These are phyloP conservation scores for Sugiyamaella japonica DNA, from an alignment of 1,139 yeast species.

Conservation along the genomic window DNA sequence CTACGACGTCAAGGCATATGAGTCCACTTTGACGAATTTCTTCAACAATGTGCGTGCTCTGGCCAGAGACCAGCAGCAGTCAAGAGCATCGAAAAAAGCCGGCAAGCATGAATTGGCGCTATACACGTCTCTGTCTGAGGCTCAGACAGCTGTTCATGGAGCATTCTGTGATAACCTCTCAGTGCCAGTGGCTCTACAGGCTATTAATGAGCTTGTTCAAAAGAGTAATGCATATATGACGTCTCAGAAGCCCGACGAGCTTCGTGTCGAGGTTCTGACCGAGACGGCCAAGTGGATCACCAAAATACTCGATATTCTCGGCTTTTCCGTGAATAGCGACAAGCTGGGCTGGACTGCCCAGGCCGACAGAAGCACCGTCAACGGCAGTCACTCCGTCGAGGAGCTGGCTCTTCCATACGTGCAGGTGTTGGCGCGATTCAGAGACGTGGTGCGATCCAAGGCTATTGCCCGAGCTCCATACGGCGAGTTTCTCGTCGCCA, in stretches of 20 bases:
- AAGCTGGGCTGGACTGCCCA: conserved; percentile 73
- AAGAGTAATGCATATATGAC: conserved; percentile 71
- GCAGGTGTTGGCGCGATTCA: conserved; percentile 70
- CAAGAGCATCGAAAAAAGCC: conserved; percentile 63
- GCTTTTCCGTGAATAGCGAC: conserved; percentile 71
- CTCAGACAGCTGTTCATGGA: conserved; percentile 65
- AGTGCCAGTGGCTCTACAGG: conserved; percentile 71
- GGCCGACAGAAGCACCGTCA: conserved; percentile 22
- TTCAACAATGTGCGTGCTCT: conserved; percentile 84
- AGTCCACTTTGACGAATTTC: conserved; percentile 72
- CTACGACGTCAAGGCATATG: conserved; percentile 73
- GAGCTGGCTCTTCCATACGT: conserved; percentile 77
- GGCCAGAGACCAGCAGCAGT: conserved; percentile 54
- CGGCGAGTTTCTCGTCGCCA: conserved; percentile 54
- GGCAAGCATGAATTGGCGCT: conserved; percentile 57
- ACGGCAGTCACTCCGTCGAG: conserved; percentile 48
- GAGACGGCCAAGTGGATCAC: conserved; percentile 70
- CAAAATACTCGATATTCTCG: conserved; percentile 66
- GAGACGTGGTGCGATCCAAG: conserved; percentile 73
- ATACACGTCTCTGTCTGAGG: conserved; percentile 49
- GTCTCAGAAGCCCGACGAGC: conserved; percentile 44
- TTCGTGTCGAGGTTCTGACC: conserved; percentile 65
- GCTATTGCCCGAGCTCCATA: conserved; percentile 67
- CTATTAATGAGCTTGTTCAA: conserved; percentile 66
- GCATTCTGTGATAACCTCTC: conserved; percentile 88